These are phyloP conservation scores for Neckera pumila DNA, from an alignment of 225 moss, liverwort and hornwort species.

Conservation along the genomic window DNA sequence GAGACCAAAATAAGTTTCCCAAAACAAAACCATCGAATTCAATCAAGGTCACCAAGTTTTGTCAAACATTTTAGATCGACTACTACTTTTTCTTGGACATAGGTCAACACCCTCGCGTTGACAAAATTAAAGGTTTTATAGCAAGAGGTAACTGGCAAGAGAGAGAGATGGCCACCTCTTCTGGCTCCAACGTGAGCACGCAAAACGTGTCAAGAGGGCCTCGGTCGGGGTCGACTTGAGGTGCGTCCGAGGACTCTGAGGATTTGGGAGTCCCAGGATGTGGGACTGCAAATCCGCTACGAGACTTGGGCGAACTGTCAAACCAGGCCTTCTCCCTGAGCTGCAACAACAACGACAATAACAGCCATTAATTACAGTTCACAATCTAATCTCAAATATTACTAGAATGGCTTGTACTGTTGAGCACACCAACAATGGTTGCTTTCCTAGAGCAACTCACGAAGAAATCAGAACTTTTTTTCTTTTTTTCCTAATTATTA, in stretches of 20 bases:
- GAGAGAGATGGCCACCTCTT: slow-evolving; percentile 31
- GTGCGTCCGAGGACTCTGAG: slow-evolving; percentile 10
- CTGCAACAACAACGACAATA: slow-evolving; percentile 13
- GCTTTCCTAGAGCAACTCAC: background rate
- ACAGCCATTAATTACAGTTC: background rate
- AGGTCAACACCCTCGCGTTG: background rate
- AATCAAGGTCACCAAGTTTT: background rate
- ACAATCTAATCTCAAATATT: background rate
- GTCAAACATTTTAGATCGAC: background rate
- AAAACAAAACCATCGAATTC: background rate
- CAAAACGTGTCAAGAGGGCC: slow-evolving; percentile 79
- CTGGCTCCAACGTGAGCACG: slow-evolving; percentile 71
- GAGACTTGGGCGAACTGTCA: slow-evolving; percentile 53
- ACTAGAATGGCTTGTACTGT: background rate
- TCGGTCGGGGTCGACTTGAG: slow-evolving; percentile 44
- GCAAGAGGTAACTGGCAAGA: background rate
- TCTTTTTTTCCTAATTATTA: background rate
- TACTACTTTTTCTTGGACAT: background rate
- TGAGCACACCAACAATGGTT: background rate
- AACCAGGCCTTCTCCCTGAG: slow-evolving; percentile 73
- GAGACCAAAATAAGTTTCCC: background rate
- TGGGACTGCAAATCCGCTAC: slow-evolving; percentile 54
- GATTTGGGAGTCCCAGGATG: slow-evolving; percentile 41
- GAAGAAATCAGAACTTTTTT: background rate
- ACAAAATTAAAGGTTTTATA: background rate